These are phyloP conservation scores for Fusarium sp. DNA, from an alignment of 2,329 filamentous ascomycete species.

Conservation along the genomic window DNA sequence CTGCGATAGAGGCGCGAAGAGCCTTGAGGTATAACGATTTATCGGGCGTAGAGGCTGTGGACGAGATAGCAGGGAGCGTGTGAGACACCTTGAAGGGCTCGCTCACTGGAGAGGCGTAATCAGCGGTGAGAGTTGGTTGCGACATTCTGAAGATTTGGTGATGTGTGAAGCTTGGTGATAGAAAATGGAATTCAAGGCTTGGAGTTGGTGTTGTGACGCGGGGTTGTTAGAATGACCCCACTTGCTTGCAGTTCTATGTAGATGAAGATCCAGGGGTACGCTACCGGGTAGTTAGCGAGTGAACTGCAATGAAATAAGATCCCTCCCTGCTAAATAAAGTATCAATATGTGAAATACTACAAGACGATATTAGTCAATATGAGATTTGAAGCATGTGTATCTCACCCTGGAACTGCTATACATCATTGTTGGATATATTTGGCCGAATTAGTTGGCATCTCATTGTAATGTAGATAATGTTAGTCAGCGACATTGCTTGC, in stretches of 20 bases:
- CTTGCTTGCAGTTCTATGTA: conserved; percentile 4
- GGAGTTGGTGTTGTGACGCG: conserved; percentile 32
- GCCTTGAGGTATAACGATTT: conserved; percentile 71
- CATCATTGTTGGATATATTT: not conserved
- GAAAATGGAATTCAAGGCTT: conserved; percentile 8
- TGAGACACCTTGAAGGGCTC: conserved; percentile 60
- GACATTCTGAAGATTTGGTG: conserved; percentile 24
- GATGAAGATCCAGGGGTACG: conserved; percentile 11
- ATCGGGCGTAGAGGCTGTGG: conserved; percentile 56
- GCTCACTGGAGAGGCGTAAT: conserved; percentile 67
- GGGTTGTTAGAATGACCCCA: conserved; percentile 40
- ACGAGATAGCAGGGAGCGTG: conserved; percentile 52
- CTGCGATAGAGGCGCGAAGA: conserved; percentile 68
- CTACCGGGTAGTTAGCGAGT: too few species aligned
- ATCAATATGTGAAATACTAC: not conserved
- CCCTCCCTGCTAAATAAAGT: not conserved
- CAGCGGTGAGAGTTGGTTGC: conserved; percentile 53
- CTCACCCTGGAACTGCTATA: not conserved
- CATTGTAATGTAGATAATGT: not conserved
- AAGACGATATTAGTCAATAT: not conserved
- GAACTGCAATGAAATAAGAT: not conserved
- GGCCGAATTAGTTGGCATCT: not conserved
- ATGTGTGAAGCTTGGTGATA: not conserved
- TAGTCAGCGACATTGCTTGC: conserved; percentile 24
- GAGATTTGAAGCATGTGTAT: not conserved